Conservation (phyloP, 2,329 filamentous ascomycete species). For the Aureobasidium uvarum region DNA sequence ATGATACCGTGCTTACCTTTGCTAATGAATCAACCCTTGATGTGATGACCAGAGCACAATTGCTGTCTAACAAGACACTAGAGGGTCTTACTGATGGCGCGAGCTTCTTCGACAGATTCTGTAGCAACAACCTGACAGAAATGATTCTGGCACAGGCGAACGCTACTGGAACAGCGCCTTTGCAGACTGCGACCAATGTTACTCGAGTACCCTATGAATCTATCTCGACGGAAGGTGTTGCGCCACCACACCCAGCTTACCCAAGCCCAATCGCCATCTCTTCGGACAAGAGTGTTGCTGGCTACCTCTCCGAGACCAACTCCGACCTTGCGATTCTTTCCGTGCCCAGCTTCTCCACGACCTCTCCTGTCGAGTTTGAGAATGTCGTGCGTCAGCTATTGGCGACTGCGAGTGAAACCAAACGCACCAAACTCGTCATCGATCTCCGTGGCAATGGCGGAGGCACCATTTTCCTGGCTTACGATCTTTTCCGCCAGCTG, state of each 20-base stretch:
- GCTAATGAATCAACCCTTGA: conserved; percentile 40
- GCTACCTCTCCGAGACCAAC: conserved; percentile 35
- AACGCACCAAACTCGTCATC: conserved; percentile 62
- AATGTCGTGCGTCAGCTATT: conserved; percentile 48
- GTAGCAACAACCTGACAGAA: conserved; percentile 27
- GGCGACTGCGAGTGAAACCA: conserved; percentile 44
- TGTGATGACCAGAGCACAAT: conserved; percentile 35
- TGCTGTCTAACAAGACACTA: conserved; percentile 34
- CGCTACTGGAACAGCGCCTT: neutral
- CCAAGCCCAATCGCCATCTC: neutral
- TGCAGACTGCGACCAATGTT: conserved; percentile 32
- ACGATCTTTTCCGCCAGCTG: conserved; percentile 53
- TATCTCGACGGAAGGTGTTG: conserved; percentile 27
- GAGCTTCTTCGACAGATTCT: conserved; percentile 45
- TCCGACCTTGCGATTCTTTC: conserved; percentile 50
- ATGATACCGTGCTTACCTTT: conserved; percentile 33
- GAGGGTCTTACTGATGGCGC: conserved; percentile 41
- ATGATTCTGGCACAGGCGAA: conserved; percentile 4
- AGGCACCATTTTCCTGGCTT: conserved; percentile 48
- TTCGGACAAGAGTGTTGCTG: conserved; percentile 5
- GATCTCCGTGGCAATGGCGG: conserved; percentile 63
- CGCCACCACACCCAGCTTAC: neutral
- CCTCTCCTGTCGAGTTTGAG: conserved; percentile 39
- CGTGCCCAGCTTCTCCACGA: conserved; percentile 42
- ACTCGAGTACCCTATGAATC: conserved; percentile 12